Evolutionary conservation across 1,139 yeast genomes (phyloP), one percentile per base, ranked within the genome.

Genomic region (Kluyveromyces sp.): DNA sequence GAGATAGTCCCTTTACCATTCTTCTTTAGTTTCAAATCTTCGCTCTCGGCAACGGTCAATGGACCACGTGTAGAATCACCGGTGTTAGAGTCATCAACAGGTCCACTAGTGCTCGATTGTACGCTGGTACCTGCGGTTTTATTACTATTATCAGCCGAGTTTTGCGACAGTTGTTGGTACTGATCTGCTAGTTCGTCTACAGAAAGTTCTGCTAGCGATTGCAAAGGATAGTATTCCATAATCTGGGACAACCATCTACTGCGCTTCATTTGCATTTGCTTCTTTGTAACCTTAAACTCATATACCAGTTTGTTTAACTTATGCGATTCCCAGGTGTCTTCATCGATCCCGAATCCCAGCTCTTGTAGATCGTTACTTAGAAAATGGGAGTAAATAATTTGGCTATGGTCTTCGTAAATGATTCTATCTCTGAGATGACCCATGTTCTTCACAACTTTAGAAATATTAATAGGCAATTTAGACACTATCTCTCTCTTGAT

Each of bases 191-290:
- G 39, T 26, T 62, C 63, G 7, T 53, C 51, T 33, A 61, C 45
- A 3, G 61, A 54, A 1, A 64, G 50, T 29, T 55, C 55, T 1
- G 82, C 82, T 36, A 90, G 71, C 55, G 78, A 74, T 4, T 71
- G 67, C 44, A 90, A 70, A 3, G 98, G 98, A 60, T 81, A 90
- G 62, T 90, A 90, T 61, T 90, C 97, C 43, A 90, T 94, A 43
- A 90, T 78, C 60, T 90, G 97, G 1, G 90, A 78, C 47, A 90
- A 70, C 95, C 96, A 92, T 56, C 95, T 73, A 37, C 87, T 73
- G 53, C 95, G 70, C 59, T 79, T 82, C 30, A 72, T 61, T 50
- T 76, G 78, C 56, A 74, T 72, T 56, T 78, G 77, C 37, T 73
- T 72, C 39, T 69, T 70, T 0, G 75, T 70, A 74, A 75, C 75